Evolutionary conservation across 768 basidiomycete species (phyloP), one percentile per base, ranked within the genome.

Genomic region (Rubroboletus satanas): DNA sequence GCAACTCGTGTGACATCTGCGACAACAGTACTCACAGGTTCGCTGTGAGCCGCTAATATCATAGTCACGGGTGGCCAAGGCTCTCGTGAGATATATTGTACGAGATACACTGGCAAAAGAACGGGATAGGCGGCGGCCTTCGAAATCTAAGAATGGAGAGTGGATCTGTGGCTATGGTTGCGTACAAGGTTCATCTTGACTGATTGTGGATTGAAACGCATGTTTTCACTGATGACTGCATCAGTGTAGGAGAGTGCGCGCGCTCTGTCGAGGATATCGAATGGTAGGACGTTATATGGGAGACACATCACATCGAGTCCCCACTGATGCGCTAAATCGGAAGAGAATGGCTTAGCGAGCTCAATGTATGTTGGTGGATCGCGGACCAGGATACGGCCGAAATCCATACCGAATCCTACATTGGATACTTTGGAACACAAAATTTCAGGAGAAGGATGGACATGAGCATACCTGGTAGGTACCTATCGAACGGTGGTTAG

Each of bases 101-200:
- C 76, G 10, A 87, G 70, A 67, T 87, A 88, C 5, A 85, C 63
- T 5, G 85, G 85, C n/a, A 87, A 66, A 21, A 87, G 74, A 32
- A 87, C 71, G 4, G 85, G 85, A 58, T 82, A 84, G 36, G 79
- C 83, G 23, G 83, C 77, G 18, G 80, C 71, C 84, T 84, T 51
- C 38, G 28, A 55, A 50, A 49, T 35, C 41, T 62, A 32, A 52
- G 52, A 45, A 49, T 45, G 26, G 35, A 47, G 14, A 5, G 45
- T 33, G 65, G 21, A 31, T 35, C 43, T 12, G 12, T 17, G 38
- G 43, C 18, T 38, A 57, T 46, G 42, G 36, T 33, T 37, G 58
- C 77, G 51, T 55, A 84, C 84, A 58, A 84, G 61, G 39, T 73
- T 74, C 11, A 71, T 62, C 60, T 74, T 73, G 36, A 84, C 57